These are phyloP conservation scores for Xerocomellus chrysenteron DNA, from an alignment of 768 basidiomycete species.

Conservation along the genomic window DNA sequence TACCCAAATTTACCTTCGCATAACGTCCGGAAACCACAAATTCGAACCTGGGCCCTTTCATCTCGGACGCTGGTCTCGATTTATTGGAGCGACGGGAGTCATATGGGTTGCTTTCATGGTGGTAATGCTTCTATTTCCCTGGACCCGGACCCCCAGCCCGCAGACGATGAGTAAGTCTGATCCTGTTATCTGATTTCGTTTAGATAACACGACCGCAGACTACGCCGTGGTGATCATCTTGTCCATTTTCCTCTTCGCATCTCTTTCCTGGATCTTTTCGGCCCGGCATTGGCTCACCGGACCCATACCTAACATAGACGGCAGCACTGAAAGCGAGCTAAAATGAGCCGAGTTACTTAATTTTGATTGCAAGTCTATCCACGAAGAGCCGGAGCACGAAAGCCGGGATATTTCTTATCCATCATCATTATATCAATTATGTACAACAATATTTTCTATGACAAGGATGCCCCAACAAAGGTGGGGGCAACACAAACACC, in stretches of 20 bases:
- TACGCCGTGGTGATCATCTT: slow-evolving; percentile 31
- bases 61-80: slow-evolving; percentile 31
- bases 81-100: slow-evolving; percentile 31
- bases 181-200: neutral
- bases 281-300: slow-evolving; percentile 37
- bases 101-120: slow-evolving; percentile 35
- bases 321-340: slow-evolving; percentile 1
- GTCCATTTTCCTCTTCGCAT: slow-evolving; percentile 31
- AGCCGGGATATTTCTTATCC: neutral
- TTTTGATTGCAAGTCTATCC: neutral
- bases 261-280: slow-evolving; percentile 34
- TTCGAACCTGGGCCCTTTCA: slow-evolving; percentile 37
- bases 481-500: slow-evolving; percentile 81
- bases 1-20: slow-evolving; percentile 37
- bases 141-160: slow-evolving; percentile 16
- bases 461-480: slow-evolving; percentile 88
- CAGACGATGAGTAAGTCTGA: slow-evolving; percentile 35
- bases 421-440: neutral
- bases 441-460: slow-evolving; percentile 45
- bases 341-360: neutral
- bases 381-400: neutral
- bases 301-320: slow-evolving; percentile 32
- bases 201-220: slow-evolving; percentile 6
- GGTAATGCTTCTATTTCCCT: slow-evolving; percentile 36
- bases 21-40: slow-evolving; percentile 34